These are phyloP conservation scores for Lenwebbia sp. DNA, from an alignment of 345 rosid genomes.

Conservation along the genomic window DNA sequence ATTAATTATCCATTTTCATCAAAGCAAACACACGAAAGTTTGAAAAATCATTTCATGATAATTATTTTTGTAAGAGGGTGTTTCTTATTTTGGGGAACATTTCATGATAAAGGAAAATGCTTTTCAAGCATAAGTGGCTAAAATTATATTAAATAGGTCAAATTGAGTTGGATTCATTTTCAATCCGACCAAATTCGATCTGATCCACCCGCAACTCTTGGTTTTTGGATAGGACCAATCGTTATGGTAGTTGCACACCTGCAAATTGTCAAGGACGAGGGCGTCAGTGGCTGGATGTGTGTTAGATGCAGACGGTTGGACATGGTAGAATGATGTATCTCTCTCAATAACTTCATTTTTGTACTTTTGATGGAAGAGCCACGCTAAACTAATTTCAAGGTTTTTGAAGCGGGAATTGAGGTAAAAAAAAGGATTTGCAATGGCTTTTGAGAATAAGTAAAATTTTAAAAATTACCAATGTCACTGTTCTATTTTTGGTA, in stretches of 20 bases:
- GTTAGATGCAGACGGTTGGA: neutral
- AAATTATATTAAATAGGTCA: neutral
- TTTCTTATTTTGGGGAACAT: neutral
- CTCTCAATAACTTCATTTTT: neutral
- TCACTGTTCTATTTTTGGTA: neutral
- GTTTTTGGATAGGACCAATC: neutral
- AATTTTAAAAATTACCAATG: neutral
- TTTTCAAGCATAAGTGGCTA: neutral
- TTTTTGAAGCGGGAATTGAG: rapidly evolving
- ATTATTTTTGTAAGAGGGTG: neutral
- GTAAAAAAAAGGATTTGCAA: too few species aligned
- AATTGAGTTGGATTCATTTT: rapidly evolving
- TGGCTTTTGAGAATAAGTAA: neutral
- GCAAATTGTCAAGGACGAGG: neutral
- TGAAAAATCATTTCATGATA: neutral
- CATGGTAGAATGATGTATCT: neutral
- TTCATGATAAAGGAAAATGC: neutral
- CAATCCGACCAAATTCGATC: rapidly evolving
- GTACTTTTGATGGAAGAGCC: neutral
- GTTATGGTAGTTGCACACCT: neutral
- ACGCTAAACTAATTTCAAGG: rapidly evolving
- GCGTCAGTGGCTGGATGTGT: neutral
- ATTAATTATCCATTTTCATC: neutral
- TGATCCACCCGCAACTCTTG: rapidly evolving
- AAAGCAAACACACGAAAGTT: neutral